A percentile compares a stretch with the other conserved stretches of the same genome.
Evolutionary conservation across 192 early-diverging fungal species (phyloP).

Genomic region (Blastocladiella britannica): DNA sequence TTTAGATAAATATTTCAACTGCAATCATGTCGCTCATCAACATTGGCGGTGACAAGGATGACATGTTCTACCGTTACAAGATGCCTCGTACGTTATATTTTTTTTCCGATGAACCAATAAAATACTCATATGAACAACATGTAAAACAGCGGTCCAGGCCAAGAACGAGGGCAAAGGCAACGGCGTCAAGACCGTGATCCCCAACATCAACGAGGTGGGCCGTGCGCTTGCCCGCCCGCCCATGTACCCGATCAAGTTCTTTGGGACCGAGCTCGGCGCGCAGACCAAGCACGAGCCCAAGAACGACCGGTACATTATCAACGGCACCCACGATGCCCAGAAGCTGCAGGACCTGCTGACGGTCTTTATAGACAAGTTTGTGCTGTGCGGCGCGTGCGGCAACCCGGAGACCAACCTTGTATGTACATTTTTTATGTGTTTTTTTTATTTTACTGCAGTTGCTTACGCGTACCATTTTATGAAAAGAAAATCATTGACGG

Average conservation of each 20-base stretch:
- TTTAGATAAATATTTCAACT: no score
- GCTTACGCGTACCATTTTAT: no score
- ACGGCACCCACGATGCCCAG: slow-evolving; percentile 75
- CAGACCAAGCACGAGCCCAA: slow-evolving; percentile 76
- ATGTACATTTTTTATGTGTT: slow-evolving; percentile 7
- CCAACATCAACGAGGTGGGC: slow-evolving; percentile 89
- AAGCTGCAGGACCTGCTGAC: slow-evolving; percentile 68
- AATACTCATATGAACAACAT: not conserved
- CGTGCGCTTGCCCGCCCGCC: slow-evolving; percentile 72
- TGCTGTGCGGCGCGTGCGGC: slow-evolving; percentile 73
- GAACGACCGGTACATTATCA: slow-evolving; percentile 82
- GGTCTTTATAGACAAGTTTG: slow-evolving; percentile 83
- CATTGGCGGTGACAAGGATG: slow-evolving; percentile 71
- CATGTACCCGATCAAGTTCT: slow-evolving; percentile 58
- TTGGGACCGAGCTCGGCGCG: slow-evolving; percentile 90
- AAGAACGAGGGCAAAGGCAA: slow-evolving; percentile 96
- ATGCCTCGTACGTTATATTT: slow-evolving; percentile 42
- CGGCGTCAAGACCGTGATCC: slow-evolving; percentile 95
- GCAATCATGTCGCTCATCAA: slow-evolving; percentile 55
- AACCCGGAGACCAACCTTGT: slow-evolving; percentile 96
- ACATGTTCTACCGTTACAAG: slow-evolving; percentile 97
- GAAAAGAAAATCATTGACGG: slow-evolving; percentile 36
- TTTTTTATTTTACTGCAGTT: no score
- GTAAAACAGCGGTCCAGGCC: slow-evolving; percentile 5
- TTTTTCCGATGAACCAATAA: slow-evolving; percentile 1